phyloP scores from a whole-genome alignment of 441 rosid genomes.

The Metrosideros polymorpha region DNA sequence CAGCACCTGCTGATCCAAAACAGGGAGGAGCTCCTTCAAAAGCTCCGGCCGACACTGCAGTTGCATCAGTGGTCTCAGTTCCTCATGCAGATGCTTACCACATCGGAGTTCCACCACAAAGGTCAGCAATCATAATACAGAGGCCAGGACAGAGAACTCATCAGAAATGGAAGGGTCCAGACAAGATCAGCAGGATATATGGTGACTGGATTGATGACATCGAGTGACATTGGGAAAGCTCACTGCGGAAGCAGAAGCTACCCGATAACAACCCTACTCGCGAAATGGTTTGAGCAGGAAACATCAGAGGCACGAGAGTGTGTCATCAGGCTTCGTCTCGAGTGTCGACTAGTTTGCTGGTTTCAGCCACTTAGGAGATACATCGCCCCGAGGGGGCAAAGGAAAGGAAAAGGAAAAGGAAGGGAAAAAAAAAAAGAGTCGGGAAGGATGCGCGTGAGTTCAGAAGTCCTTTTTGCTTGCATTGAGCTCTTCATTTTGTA shows the following conservation, averaged over 20 bases:
- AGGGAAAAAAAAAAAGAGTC: background rate
- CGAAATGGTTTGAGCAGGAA: background rate
- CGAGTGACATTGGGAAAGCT: constrained; percentile 21
- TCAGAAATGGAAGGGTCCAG: constrained; percentile 95
- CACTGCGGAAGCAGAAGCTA: background rate
- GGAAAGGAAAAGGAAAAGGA: background rate
- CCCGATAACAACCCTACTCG: background rate
- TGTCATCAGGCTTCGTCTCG: background rate
- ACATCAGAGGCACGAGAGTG: background rate
- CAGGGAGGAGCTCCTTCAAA: constrained; percentile 47
- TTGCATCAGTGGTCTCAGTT: constrained; percentile 32
- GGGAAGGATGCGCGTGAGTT: background rate
- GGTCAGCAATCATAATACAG: constrained; percentile 40
- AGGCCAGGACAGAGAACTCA: constrained; percentile 60
- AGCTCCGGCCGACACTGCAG: constrained; percentile 31
- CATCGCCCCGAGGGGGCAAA: background rate
- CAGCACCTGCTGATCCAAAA: constrained; percentile 35
- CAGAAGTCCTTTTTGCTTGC: background rate
- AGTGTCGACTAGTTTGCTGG: background rate
- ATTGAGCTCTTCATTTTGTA: background rate
- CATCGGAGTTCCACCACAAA: constrained; percentile 54
- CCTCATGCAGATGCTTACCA: constrained; percentile 52
- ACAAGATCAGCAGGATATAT: constrained; percentile 83
- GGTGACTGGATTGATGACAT: constrained; percentile 96
- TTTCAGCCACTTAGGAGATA: background rate